phyloP scores from a whole-genome alignment of 441 rosid species.

The Syzygium malaccense region DNA sequence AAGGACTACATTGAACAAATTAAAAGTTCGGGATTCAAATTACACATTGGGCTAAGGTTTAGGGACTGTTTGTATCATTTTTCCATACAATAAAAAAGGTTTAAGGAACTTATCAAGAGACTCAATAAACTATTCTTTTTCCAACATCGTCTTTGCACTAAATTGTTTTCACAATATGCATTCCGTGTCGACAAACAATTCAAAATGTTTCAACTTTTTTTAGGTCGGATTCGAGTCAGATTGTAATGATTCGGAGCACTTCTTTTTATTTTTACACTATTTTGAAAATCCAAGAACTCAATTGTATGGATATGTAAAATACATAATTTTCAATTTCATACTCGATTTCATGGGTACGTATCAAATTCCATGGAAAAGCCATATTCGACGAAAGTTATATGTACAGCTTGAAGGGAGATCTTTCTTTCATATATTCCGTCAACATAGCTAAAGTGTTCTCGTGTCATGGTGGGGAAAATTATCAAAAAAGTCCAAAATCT shows the following conservation, averaged over 20 bases:
- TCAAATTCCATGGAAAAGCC: not conserved
- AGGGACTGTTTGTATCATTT: too few relatives aligned
- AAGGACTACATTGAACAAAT: too few relatives aligned
- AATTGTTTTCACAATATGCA: not conserved
- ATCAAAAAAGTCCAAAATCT: too few relatives aligned
- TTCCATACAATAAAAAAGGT: not conserved
- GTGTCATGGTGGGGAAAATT: too few relatives aligned
- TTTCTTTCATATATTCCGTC: not conserved
- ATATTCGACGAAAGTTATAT: not conserved
- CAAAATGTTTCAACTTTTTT: not conserved
- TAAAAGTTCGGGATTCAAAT: too few relatives aligned
- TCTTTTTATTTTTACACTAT: not conserved
- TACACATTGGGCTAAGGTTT: too few relatives aligned
- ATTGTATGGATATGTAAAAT: too few relatives aligned
- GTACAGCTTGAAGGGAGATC: not conserved
- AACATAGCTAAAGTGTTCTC: accelerated
- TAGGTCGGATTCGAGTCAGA: accelerated
- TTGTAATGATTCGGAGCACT: not conserved
- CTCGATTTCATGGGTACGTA: not conserved
- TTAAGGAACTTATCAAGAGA: not conserved
- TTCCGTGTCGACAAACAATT: not conserved
- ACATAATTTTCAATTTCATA: not conserved
- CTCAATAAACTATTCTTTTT: not conserved
- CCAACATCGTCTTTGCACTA: not conserved
- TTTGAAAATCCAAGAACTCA: accelerated